Base-by-base conservation (phyloP, 306 rosid genomes). In the Pachyrhizus erosus region DNA sequence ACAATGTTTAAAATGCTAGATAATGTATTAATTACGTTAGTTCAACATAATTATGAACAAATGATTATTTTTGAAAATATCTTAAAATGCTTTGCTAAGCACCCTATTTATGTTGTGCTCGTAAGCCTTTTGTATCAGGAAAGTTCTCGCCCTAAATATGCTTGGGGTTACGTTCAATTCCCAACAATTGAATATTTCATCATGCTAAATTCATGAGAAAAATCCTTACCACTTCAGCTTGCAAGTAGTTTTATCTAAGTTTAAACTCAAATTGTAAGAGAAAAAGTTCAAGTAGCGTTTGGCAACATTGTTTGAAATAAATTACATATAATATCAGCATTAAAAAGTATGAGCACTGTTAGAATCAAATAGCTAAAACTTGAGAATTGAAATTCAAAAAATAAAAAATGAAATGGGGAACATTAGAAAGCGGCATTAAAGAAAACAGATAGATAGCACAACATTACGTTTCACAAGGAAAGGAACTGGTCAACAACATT, bases 391-490 rank as follows among this genome's bases (percentile, higher is more conserved):
- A 55, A 55, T 21, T 55, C 34, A 24, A 58, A 34, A 24, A 24
- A 58, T 7, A 58, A 24, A 49, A 21, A 24, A 12, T 11, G n/a
- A 24, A 24, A 24, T 12, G n/a, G 1, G 17, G 17, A 23, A 27
- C 18, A 26, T 11, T 27, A 13, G 11, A 61, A 26, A 13, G 20
- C 39, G 18, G 75, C 73, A 89, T 64, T 80, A 40, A 84, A 70
- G 58, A 84, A 82, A 84, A 89, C 88, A 73, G 71, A 83, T 52
- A 77, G 68, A 83, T 64, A 85, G 69, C 85, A 84, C 84, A 89
- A 84, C 84, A 89, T 89, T 83, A 80, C 89, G 84, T 81, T 85
- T 84, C 71, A 89, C 90, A 90, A 87, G 75, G 43, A 66, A 75
- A 42, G 80, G 70, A 79, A 82, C 76, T 23, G 21, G 81, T 73